Conservation (phyloP, 805 yeast genomes). For the Candida jianshihensis region DNA sequence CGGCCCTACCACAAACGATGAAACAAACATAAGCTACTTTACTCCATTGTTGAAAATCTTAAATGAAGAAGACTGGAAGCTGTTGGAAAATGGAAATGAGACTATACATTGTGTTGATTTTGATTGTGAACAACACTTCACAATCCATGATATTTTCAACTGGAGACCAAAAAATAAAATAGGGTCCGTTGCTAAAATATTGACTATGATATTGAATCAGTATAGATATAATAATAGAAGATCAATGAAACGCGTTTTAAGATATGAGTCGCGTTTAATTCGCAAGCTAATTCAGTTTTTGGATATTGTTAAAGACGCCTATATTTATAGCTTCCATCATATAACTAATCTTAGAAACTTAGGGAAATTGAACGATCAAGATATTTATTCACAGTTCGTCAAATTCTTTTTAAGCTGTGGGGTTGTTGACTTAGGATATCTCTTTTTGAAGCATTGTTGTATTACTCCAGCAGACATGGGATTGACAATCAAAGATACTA, state of each 20-base stretch:
- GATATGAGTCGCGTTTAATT: neutral
- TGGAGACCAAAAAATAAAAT: constrained; percentile 16
- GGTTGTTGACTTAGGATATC: neutral
- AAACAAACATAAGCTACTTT: neutral
- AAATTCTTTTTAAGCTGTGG: constrained; percentile 1
- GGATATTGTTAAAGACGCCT: neutral
- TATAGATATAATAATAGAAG: neutral
- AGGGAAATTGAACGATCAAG: neutral
- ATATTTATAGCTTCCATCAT: constrained; percentile 1
- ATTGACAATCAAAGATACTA: neutral
- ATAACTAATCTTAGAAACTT: neutral
- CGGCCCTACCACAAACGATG: neutral
- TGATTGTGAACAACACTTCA: constrained; percentile 12
- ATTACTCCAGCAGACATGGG: neutral
- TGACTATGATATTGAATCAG: neutral
- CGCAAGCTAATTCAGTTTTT: neutral
- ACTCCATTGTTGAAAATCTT: neutral
- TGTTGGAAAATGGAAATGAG: neutral
- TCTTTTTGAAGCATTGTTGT: neutral
- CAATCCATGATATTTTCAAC: constrained; percentile 39
- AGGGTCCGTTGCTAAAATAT: neutral
- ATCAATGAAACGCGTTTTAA: neutral
- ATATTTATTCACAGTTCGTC: neutral
- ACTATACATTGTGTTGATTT: neutral
- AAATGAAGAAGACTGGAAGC: neutral